phyloP scores from a whole-genome alignment of 495 filamentous ascomycete species.

The Penicillium desertorum region DNA sequence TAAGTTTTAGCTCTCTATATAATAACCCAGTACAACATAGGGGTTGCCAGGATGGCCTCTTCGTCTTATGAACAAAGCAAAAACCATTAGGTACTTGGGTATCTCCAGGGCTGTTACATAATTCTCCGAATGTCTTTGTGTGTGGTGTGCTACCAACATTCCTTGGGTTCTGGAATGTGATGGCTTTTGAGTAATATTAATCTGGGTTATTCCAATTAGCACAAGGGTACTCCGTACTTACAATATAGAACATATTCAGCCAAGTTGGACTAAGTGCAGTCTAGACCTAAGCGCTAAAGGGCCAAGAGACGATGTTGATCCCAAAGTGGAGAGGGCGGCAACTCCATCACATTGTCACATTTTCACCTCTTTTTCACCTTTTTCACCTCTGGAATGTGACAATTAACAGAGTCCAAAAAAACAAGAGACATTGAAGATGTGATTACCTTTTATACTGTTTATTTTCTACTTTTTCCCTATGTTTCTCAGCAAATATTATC shows the following conservation, averaged over 20 bases:
- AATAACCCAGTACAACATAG: too few relatives aligned
- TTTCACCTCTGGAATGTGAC: neutral
- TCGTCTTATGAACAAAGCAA: too few relatives aligned
- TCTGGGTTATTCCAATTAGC: too few relatives aligned
- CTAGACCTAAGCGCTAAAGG: neutral
- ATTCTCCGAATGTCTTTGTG: neutral
- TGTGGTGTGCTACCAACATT: neutral
- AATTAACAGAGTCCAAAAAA: too few relatives aligned
- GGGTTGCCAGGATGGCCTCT: too few relatives aligned
- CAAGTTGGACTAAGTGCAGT: neutral
- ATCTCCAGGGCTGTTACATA: neutral
- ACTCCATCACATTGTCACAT: neutral
- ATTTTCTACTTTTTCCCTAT: neutral
- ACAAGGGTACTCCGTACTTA: too few relatives aligned
- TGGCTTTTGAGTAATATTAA: too few relatives aligned
- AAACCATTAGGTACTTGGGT: too few relatives aligned
- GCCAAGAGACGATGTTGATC: neutral
- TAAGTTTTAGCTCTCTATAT: too few relatives aligned
- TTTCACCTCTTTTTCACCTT: neutral
- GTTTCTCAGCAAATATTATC: neutral
- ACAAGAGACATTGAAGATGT: neutral
- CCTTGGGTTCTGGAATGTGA: neutral
- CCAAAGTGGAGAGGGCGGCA: neutral
- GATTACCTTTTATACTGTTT: neutral
- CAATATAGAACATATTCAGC: too few relatives aligned